These are phyloP conservation scores for Arachis monticola DNA, from an alignment of 331 rosid genomes.

Conservation along the genomic window DNA sequence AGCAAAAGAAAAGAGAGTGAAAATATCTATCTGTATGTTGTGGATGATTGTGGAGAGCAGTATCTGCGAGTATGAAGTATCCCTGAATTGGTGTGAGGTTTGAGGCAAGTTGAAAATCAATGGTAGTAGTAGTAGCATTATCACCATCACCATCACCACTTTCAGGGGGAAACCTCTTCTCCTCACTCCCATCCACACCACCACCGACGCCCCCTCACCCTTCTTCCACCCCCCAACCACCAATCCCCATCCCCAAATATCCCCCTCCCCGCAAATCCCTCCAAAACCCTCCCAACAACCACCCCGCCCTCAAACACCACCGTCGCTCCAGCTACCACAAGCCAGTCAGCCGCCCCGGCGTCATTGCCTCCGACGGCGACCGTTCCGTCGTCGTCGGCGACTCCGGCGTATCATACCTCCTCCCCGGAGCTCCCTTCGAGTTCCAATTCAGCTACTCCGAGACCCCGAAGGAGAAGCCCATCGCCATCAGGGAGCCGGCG, in stretches of 20 bases:
- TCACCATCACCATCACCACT: conserved; percentile 48
- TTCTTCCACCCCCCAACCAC: conserved; percentile 58
- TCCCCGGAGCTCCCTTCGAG: conserved; percentile 95
- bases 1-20: no score
- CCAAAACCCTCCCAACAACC: conserved; percentile 14
- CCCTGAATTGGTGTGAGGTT: no score
- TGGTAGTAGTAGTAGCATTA: conserved; percentile 55
- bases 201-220: conserved; percentile 61
- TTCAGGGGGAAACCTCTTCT: conserved; percentile 67
- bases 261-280: conserved; percentile 60
- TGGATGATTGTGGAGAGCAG: no score
- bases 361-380: conserved; percentile 65
- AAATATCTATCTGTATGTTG: no score
- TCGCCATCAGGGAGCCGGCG: conserved; percentile 92
- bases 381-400: conserved; percentile 85
- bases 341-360: conserved; percentile 57
- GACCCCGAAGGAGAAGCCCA: conserved; percentile 85
- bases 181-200: conserved; percentile 72
- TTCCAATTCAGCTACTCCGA: conserved; percentile 94
- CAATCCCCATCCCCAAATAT: conserved; percentile 76
- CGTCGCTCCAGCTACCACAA: conserved; percentile 78
- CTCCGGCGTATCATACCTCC: conserved; percentile 82
- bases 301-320: conserved; percentile 73
- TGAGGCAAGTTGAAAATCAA: background rate
- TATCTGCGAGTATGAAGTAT: no score